Evolutionary conservation across 129 eudicot genomes (phyloP), one percentile per base, ranked within the genome.

Genomic region (Mikania micrantha): DNA sequence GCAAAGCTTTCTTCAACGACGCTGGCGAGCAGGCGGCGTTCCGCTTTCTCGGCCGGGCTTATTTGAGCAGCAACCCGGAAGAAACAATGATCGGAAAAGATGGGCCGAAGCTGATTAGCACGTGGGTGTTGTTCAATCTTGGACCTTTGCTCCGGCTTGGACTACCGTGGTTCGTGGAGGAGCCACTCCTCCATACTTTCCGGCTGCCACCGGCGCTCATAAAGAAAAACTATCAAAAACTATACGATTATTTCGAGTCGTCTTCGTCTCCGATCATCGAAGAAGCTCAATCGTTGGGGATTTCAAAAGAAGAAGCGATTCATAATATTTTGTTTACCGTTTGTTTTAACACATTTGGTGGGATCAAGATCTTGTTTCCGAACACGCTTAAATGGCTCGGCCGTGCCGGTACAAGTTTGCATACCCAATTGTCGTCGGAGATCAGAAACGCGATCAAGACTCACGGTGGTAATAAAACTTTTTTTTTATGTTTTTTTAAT

Each of bases 301-400:
- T 92, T 35, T 74, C 88, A 0, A 78, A 81, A 7, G 96, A 88
- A 0, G 98, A 92, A 52, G 96, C 96, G 0, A 63, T 85, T 10
- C 96, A 92, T 31, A 92, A 92, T n/a, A 74, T 92, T 1, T 11
- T 92, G 4, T 92, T 83, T 63, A 72, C 96, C 7, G 70, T 95
- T 3, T 92, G 98, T 78, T 92, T 92, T 77, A 92, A 92, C 38
- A 72, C 98, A 0, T 92, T 83, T 42, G 98, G 98, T 0, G 98
- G 98, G 0, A 88, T 92, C 85, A 88, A 80, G 57, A 75, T 83
- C 5, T 57, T 92, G 57, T 92, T 92, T 73, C 95, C 98, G 0
- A 85, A 85, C 57, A 80, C 88, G 32, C 45, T 92, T 4, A 88
- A 92, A 50, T 85, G 84, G 88, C 60, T 92, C 70, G 98, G 98